These are phyloP conservation scores for Amborella trichopoda DNA, from an alignment of 164 flowering plant genomes.

Conservation along the genomic window DNA sequence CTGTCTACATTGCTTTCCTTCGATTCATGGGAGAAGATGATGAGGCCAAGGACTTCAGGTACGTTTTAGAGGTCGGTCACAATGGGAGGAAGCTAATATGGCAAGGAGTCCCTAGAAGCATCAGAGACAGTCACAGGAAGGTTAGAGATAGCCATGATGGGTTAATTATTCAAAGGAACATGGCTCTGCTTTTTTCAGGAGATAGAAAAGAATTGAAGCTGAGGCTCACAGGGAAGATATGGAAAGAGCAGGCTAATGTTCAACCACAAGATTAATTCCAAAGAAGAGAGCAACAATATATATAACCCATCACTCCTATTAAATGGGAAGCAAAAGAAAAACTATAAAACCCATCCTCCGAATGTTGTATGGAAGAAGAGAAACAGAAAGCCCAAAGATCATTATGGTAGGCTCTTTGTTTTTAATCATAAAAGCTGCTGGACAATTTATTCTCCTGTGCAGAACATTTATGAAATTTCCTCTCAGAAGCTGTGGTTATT, in stretches of 20 bases:
- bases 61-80: slow-evolving; percentile 58
- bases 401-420: too few species aligned
- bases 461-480: too few species aligned
- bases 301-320: too few species aligned
- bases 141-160: slow-evolving; percentile 69
- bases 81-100: slow-evolving; percentile 49
- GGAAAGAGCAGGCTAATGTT: slow-evolving; percentile 63
- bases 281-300: too few species aligned
- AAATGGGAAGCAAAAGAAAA: too few species aligned
- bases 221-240: slow-evolving; percentile 52
- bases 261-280: too few species aligned
- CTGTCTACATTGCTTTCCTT: slow-evolving; percentile 66
- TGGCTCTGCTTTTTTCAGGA: slow-evolving; percentile 50
- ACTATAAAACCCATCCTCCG: too few species aligned
- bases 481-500: too few species aligned
- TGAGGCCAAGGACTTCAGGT: slow-evolving; percentile 51
- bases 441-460: too few species aligned
- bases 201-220: slow-evolving; percentile 53
- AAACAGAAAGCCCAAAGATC: too few species aligned
- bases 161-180: slow-evolving; percentile 43
- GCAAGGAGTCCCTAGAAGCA: slow-evolving; percentile 74
- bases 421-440: too few species aligned
- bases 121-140: slow-evolving; percentile 51
- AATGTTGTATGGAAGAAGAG: too few species aligned
- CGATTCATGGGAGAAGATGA: slow-evolving; percentile 71